Base-by-base conservation (phyloP, 1,284 basidiomycete species). In the Stygiomarasmius scandens region DNA sequence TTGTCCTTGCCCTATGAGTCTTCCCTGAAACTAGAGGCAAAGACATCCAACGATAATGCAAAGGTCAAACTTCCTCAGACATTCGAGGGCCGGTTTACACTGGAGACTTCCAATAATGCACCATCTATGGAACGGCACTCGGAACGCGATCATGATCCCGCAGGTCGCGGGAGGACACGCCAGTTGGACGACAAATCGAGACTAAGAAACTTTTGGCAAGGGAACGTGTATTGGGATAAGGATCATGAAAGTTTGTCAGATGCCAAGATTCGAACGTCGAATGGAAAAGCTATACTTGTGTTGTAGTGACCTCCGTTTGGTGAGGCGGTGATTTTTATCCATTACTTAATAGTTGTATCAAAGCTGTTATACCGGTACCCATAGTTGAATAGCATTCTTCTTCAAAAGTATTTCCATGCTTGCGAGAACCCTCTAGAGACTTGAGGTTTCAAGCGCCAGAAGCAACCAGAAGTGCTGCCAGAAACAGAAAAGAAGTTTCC, bases 31-130 rank as follows among this genome's bases (percentile, higher is more conserved):
- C 29, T 60, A 1, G 38, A 52, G 22, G 45, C 44, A 11, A 55
- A 50, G 10, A 48, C 61, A 12, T 60, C 58, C 24, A 58, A 59
- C 23, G 56, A 49, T 10, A 11, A 25, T 9, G 55, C 56, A n/a
- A 58, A 55, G 23, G 60, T 56, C 3, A 41, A 36, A 36, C 48
- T 64, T 32, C 58, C 58, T 22, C 52, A 59, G 14, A 53, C 53
- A 10, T 62, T 53, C 48, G 61, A 62, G 34, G 54, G 56, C 24
- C 50, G 46, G 10, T 55, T 58, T 53, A 48, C 52, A 22, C 46
- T 63, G 22, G 14, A 47, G 25, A 54, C 61, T 23, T 36, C 45
- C 14, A 48, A 57, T 49, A 12, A 48, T 27, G 4, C 50, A 3
- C 44, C 38, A 10, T 20, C 19, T 10, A 27, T 59, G 16, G 22